Percentiles rank a stretch among this genome's conserved stretches.
phyloP scores from a whole-genome alignment of 2,329 filamentous ascomycete genomes.

The Fusarium ramigenum region DNA sequence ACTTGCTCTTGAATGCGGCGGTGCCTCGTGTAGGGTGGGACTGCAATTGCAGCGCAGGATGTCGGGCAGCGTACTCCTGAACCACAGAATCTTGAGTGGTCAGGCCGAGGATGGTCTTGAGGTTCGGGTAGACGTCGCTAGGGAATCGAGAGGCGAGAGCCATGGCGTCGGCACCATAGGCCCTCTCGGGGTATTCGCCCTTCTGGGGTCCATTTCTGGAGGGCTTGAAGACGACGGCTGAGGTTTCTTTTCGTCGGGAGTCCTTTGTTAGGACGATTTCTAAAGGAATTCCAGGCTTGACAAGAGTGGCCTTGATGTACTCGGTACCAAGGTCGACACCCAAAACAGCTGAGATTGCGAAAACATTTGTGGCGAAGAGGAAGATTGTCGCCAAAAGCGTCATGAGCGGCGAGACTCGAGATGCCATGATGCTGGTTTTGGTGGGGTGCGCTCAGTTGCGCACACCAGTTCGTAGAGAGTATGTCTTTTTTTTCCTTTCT shows the following conservation, averaged over 20 bases:
- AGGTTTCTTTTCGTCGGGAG: conserved; percentile 93
- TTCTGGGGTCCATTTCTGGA: conserved; percentile 69
- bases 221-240: conserved; percentile 93
- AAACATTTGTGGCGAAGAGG: conserved; percentile 55
- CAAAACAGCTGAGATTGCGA: conserved; percentile 76
- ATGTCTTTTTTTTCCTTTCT: conserved; percentile 7
- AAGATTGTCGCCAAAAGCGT: conserved; percentile 52
- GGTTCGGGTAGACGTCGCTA: conserved; percentile 91
- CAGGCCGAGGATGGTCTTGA: conserved; percentile 90
- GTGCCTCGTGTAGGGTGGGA: conserved; percentile 70
- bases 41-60: conserved; percentile 80
- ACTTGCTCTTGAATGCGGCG: conserved; percentile 82
- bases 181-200: conserved; percentile 82
- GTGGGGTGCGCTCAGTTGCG: conserved; percentile 38
- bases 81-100: conserved; percentile 68
- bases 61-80: conserved; percentile 75
- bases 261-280: conserved; percentile 99
- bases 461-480: conserved; percentile 26
- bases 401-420: conserved; percentile 49
- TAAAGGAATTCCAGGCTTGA: conserved; percentile 96
- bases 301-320: conserved; percentile 94
- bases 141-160: conserved; percentile 89
- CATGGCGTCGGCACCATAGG: conserved; percentile 91
- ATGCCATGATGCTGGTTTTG: conserved; percentile 48
- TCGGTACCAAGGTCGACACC: conserved; percentile 95